Conservation (phyloP, 2,329 filamentous ascomycete genomes). For the Curvularia sp. region DNA sequence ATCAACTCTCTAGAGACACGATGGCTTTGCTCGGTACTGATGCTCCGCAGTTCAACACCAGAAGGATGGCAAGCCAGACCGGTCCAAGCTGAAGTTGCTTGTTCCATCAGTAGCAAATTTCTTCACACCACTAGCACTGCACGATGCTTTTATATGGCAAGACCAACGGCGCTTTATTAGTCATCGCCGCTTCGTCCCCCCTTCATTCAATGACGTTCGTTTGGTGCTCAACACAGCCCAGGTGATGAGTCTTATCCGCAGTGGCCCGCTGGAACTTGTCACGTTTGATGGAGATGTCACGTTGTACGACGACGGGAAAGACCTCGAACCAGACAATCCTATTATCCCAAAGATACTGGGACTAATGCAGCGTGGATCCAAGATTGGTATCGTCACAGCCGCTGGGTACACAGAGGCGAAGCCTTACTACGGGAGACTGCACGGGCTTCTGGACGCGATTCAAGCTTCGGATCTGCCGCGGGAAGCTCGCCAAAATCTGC, state of each 20-base stretch:
- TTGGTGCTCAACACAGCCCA: constrained; percentile 94
- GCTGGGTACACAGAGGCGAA: constrained; percentile 90
- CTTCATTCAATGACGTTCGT: constrained; percentile 95
- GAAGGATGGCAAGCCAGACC: constrained; percentile 66
- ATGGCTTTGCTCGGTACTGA: constrained; percentile 10
- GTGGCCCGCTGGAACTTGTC: constrained; percentile 77
- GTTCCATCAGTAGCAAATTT: constrained; percentile 92
- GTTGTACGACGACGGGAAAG: constrained; percentile 82
- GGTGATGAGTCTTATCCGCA: constrained; percentile 83
- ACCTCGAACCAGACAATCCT: constrained; percentile 75
- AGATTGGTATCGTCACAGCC: constrained; percentile 94
- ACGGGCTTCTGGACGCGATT: constrained; percentile 85
- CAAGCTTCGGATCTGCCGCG: constrained; percentile 67
- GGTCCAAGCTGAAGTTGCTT: constrained; percentile 90
- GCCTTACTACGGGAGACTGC: constrained; percentile 84
- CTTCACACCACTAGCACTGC: constrained; percentile 85
- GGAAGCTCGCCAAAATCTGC: constrained; percentile 75
- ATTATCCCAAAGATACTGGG: constrained; percentile 73
- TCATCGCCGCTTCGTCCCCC: constrained; percentile 88
- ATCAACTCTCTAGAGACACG: background rate
- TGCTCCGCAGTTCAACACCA: constrained; percentile 70
- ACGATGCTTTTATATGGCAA: constrained; percentile 90
- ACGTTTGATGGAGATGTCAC: constrained; percentile 99
- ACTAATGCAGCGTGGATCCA: constrained; percentile 78
- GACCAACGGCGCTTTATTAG: constrained; percentile 87